Evolutionary conservation across 140 eudicot species (phyloP), one percentile per base, ranked within the genome.

Genomic region (Cichorium intybus): DNA sequence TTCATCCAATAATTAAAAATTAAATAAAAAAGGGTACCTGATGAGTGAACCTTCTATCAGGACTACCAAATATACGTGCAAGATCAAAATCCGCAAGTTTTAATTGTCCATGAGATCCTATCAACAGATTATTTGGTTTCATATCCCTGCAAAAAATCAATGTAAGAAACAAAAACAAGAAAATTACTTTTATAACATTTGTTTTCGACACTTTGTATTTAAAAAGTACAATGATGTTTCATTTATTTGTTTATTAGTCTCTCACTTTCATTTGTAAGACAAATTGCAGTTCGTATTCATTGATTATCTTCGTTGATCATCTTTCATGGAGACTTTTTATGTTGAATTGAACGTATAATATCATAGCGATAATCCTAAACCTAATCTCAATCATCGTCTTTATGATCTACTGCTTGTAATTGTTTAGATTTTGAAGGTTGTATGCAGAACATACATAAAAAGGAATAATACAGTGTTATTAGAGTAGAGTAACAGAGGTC

Each of bases 51-150:
- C 97, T 84, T 64, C 99, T 78, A 69, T 86, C 95, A 5, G 99
- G 99, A 77, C 99, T 93, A 35, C 99, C 99, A 78, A 93, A 93
- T 69, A 93, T 35, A 21, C 99, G 86, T 9, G 99, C 99, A 54
- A 93, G 69, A 62, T 97, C 99, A 78, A 93, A 93, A 82, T 93
- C 99, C 47, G 97, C 99, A 56, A 93, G 88, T 64, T 93, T 93
- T 66, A 93, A 83, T 73, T 88, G 95, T 66, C 99, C 99, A 24
- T 75, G 74, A 61, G 97, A 77, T 66, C 95, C 99, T 56, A 93
- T 84, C 78, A 93, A 74, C 75, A 93, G 79, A 74, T 93, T 93
- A 82, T 93, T 93, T 33, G 99, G 99, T 80, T 93, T 93, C 99
- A 93, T 93, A 80, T 93, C 99, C 84, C 99, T 93, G 81, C 5